Percentiles rank a stretch among this genome's conserved stretches.
These are phyloP conservation scores for Wickerhamomyces tratensis DNA, from an alignment of 805 yeast species.

Conservation along the genomic window DNA sequence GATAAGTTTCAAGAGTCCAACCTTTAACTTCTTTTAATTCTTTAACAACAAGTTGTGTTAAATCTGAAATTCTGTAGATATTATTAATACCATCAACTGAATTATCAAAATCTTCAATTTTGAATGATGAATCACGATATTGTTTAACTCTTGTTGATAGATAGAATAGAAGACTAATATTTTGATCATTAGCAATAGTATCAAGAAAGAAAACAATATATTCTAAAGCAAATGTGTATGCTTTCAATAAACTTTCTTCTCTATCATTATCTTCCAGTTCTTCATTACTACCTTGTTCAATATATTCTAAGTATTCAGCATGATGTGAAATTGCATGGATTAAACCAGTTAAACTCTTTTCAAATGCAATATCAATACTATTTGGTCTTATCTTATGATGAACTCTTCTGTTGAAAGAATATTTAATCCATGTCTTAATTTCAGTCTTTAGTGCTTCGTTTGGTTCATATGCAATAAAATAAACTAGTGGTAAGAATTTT, in stretches of 20 bases:
- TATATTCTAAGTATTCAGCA: constrained; percentile 43
- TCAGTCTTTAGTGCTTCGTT: constrained; percentile 35
- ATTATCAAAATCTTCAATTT: constrained; percentile 20
- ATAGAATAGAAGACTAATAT: constrained; percentile 65
- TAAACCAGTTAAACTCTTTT: constrained; percentile 56
- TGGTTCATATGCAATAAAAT: constrained; percentile 75
- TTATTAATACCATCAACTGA: constrained; percentile 22
- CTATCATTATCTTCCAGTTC: constrained; percentile 1
- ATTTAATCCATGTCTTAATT: constrained; percentile 61
- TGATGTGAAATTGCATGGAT: constrained; percentile 70
- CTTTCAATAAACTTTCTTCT: constrained; percentile 24
- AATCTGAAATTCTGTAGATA: constrained; percentile 62
- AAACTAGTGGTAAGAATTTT: constrained; percentile 55
- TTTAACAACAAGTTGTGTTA: constrained; percentile 57
- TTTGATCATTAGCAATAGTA: constrained; percentile 51
- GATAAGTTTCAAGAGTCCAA: constrained; percentile 76
- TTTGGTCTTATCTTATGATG: constrained; percentile 14
- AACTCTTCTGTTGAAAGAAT: constrained; percentile 32
- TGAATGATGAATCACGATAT: constrained; percentile 47
- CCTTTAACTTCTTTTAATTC: constrained; percentile 44
- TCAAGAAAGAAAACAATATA: constrained; percentile 54
- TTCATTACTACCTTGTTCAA: constrained; percentile 19
- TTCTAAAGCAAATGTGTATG: constrained; percentile 44
- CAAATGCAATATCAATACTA: constrained; percentile 42
- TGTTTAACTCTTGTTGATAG: constrained; percentile 73